Conservation (phyloP, 768 basidiomycete genomes). For the Boletus speciosus region DNA sequence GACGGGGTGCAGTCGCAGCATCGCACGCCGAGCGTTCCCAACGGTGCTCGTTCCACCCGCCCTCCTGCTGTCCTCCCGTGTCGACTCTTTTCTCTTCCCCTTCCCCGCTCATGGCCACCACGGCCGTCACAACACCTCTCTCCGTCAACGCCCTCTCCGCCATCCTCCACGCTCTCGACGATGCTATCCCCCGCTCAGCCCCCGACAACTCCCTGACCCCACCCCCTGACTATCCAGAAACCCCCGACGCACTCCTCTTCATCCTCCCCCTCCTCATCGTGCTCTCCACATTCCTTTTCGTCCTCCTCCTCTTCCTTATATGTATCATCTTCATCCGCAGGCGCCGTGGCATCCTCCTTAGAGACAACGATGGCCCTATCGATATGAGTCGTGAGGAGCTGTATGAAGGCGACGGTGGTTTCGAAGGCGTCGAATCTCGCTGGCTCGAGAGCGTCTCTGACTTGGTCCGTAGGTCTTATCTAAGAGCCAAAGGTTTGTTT, state of each 20-base stretch:
- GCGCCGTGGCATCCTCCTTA: conserved; percentile 71
- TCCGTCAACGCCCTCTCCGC: conserved; percentile 4
- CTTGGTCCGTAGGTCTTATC: conserved; percentile 62
- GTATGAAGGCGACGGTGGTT: conserved; percentile 87
- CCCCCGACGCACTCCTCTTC: conserved; percentile 71
- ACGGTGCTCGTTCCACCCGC: neutral
- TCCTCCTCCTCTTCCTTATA: conserved; percentile 87
- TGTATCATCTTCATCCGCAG: conserved; percentile 82
- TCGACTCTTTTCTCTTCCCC: neutral
- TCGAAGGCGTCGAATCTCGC: conserved; percentile 85
- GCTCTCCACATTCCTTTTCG: conserved; percentile 86
- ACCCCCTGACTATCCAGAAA: conserved; percentile 19
- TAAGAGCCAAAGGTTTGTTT: conserved; percentile 78
- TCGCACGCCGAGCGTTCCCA: neutral
- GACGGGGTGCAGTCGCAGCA: neutral
- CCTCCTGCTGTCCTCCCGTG: no score
- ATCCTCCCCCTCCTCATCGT: conserved; percentile 94
- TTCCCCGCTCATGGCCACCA: conserved; percentile 3
- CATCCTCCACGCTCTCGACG: conserved; percentile 2
- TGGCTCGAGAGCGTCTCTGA: conserved; percentile 89
- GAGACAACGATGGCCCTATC: conserved; percentile 87
- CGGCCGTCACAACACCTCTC: conserved; percentile 4
- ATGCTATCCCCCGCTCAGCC: conserved; percentile 1
- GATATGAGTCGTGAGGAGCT: conserved; percentile 93
- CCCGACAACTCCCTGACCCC: neutral